Evolutionary conservation across 2,329 filamentous ascomycete species (phyloP), one percentile per base, ranked within the genome.

Genomic region (Coleophoma crateriformis): DNA sequence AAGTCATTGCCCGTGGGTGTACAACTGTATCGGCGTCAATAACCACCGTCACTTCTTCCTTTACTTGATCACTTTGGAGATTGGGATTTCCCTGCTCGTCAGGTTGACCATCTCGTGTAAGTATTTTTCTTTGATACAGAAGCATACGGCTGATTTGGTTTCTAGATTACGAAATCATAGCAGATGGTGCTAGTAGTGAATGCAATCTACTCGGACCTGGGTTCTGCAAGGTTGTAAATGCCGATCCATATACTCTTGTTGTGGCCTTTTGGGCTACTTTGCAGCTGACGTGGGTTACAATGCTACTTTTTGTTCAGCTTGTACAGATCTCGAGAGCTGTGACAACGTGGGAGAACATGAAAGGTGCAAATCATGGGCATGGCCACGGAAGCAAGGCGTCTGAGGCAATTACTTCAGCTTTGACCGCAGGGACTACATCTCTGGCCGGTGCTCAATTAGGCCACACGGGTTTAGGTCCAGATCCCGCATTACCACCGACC

Each of bases 281-380:
- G 40, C 95, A 99, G 68, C 78, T 96, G 33, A 86, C 89, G 17
- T 99, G 94, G 94, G 89, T 97, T 3, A 85, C 87, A n/a, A 97
- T 99, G 91, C 83, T 99, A 33, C 78, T 96, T 52, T 87, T 90
- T 56, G 95, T 97, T 5, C 95, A 99, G 66, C 83, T 96, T 46
- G 78, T 96, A 46, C 94, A 99, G 65, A 85, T 99, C 46, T 87
- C 90, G 0, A 84, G 90, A 53, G 95, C 91, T 50, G 86, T 95
- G 75, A 99, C 94, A 1, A 99, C 94, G 0, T 97, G 88, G 69
- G 94, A 99, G 69, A 95, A 91, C 67, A 97, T 99, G 91, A 84
- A 85, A 55, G 87, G 89, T 46, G 78, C 90, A 53, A 78, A 83
- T 50, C 77, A 86, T 54, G 76, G 74, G 48, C 77, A 86, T 54